Base-by-base conservation (phyloP, 225 moss, liverwort and hornwort genomes). In the Ulota crispa region DNA sequence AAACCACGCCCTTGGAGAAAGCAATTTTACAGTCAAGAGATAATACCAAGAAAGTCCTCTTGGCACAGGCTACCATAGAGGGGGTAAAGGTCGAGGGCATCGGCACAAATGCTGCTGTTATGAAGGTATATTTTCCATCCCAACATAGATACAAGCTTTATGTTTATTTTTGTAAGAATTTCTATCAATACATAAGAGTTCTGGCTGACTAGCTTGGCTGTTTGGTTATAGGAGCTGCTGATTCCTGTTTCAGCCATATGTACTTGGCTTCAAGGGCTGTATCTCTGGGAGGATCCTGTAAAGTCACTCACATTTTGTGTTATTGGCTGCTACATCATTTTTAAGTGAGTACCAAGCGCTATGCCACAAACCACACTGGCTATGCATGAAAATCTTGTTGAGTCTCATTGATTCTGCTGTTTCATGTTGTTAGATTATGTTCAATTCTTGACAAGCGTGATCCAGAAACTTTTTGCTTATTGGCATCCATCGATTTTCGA, bases 81-180 rank as follows among this genome's bases (percentile, higher is more conserved):
- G 96, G 96, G 59, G 92, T 96, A 64, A 96, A 92, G 77, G 88
- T 94, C 24, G 96, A 96, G 45, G 96, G 96, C 62, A 96, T 96
- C 72, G 96, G 91, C 63, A 92, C 91, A 64, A 96, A 96, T 81
- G 83, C 91, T 65, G 96, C 91, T 70, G 94, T 96, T 26, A 89
- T 94, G 92, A 89, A 94, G 94, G 96, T 94, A 75, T n/a, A 31
- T 30, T 19, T 39, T 39, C 5, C n/a, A 73, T 79, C 52, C 53
- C 16, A 70, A 54, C 68, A 26, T 60, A 60, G 67, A 59, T 41
- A 3, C 31, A 10, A 31, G 10, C 56, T 80, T 9, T 71, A 15
- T 36, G 6, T 71, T 61, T 47, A 6, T 36, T 20, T 45, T 26
- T 42, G 26, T 66, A 27, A 36, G 61, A 39, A 24, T 15, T 24